These are phyloP conservation scores for Annulohypoxylon moriforme DNA, from an alignment of 495 filamentous ascomycete species.

Conservation along the genomic window DNA sequence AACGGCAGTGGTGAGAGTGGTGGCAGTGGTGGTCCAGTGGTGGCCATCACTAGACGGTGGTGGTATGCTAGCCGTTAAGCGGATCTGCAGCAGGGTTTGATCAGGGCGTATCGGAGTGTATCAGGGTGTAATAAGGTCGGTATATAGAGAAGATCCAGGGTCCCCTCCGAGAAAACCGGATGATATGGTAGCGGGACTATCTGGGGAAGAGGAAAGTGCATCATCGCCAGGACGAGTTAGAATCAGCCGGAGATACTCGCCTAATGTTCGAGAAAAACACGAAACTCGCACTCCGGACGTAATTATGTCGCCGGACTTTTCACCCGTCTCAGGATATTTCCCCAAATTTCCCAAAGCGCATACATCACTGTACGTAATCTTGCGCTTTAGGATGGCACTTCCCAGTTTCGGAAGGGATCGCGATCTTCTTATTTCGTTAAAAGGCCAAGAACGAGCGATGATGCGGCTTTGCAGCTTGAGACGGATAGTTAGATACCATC, in stretches of 20 bases:
- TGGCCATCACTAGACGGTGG: conserved; percentile 27
- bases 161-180: conserved; percentile 41
- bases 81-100: conserved; percentile 46
- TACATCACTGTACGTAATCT: conserved; percentile 44
- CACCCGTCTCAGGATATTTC: conserved; percentile 31
- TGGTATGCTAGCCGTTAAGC: conserved; percentile 37
- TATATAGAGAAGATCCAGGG: conserved; percentile 44
- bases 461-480: conserved; percentile 29
- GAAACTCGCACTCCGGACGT: conserved; percentile 33
- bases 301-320: conserved; percentile 40
- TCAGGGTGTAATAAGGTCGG: conserved; percentile 35
- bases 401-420: conserved; percentile 43
- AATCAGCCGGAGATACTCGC: conserved; percentile 38
- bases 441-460: conserved; percentile 37
- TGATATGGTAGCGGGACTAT: conserved; percentile 43
- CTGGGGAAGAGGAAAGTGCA: conserved; percentile 37
- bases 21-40: background rate
- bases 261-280: conserved; percentile 36
- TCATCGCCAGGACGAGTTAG: conserved; percentile 28
- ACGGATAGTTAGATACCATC: conserved; percentile 17
- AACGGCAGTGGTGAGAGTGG: background rate
- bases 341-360: conserved; percentile 10
- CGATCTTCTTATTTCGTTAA: conserved; percentile 19
- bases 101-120: conserved; percentile 18
- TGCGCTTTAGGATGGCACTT: conserved; percentile 39